Evolutionary conservation across 306 rosid species (phyloP).

Genomic region (Trifolium repens): DNA sequence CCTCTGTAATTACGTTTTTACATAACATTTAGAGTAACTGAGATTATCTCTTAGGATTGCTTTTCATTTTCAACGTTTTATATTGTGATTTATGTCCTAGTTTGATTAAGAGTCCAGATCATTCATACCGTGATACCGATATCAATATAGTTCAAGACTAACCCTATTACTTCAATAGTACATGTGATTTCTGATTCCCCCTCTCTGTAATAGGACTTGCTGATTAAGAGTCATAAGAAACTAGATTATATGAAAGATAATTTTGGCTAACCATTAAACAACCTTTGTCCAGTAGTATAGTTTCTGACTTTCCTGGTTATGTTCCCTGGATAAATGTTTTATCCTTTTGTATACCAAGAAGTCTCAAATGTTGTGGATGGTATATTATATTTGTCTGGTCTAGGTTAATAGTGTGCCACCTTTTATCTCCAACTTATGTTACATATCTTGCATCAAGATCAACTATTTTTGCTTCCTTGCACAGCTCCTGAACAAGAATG

Average conservation of each 20-base stretch:
- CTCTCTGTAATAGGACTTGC: neutral
- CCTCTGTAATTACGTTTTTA: neutral
- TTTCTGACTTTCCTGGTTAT: slow-evolving; percentile 1
- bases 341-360: neutral
- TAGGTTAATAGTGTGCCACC: slow-evolving; percentile 14
- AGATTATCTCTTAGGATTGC: slow-evolving; percentile 1
- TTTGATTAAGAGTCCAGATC: neutral
- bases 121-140: neutral
- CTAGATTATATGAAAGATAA: slow-evolving; percentile 19
- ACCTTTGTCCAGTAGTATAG: slow-evolving; percentile 5
- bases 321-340: slow-evolving; percentile 22
- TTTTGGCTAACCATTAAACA: slow-evolving; percentile 15
- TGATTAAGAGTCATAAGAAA: neutral
- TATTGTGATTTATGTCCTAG: slow-evolving; percentile 6
- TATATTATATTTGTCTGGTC: slow-evolving; percentile 19
- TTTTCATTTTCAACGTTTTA: slow-evolving; percentile 1
- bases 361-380: neutral
- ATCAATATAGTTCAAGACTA: neutral
- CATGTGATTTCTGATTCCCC: slow-evolving; percentile 24
- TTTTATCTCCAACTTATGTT: slow-evolving; percentile 12
- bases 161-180: neutral
- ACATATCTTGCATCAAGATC: slow-evolving; percentile 15
- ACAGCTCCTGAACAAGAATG: slow-evolving; percentile 93
- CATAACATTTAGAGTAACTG: neutral
- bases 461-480: slow-evolving; percentile 41